Conservation (phyloP, 305 asterid genomes). For the Fraxinus dipetala region DNA sequence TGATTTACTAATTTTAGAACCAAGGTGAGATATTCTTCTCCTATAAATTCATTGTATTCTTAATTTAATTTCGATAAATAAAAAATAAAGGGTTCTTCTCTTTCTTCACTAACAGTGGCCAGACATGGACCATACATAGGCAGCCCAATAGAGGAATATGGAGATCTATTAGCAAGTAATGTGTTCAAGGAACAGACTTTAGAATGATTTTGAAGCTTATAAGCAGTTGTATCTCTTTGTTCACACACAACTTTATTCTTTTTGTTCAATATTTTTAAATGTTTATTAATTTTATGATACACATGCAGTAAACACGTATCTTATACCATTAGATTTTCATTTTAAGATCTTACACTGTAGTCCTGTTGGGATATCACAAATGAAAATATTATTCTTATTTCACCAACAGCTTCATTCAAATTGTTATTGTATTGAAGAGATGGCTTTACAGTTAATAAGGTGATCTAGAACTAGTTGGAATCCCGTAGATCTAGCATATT, state of each 20-base stretch:
- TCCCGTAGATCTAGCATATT: background rate
- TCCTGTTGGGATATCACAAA: background rate
- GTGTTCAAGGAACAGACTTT: background rate
- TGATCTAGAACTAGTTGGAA: background rate
- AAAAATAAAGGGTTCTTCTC: background rate
- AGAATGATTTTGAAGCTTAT: background rate
- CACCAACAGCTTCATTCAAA: background rate
- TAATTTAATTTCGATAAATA: background rate
- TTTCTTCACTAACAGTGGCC: background rate
- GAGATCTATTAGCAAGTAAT: background rate
- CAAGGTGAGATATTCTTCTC: background rate
- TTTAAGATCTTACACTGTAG: background rate
- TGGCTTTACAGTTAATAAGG: background rate
- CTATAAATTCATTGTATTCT: background rate
- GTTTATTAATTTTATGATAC: background rate
- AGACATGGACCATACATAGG: background rate
- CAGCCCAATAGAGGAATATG: background rate
- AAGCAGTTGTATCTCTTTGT: background rate
- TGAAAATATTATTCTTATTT: background rate
- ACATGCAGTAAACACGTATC: background rate
- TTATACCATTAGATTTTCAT: background rate
- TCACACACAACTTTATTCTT: background rate
- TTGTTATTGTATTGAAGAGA: background rate
- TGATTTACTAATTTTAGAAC: background rate
- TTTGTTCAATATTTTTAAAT: background rate